Evolutionary conservation across 306 rosid genomes (phyloP), one percentile per base, ranked within the genome.

Genomic region (Quercus variabilis): DNA sequence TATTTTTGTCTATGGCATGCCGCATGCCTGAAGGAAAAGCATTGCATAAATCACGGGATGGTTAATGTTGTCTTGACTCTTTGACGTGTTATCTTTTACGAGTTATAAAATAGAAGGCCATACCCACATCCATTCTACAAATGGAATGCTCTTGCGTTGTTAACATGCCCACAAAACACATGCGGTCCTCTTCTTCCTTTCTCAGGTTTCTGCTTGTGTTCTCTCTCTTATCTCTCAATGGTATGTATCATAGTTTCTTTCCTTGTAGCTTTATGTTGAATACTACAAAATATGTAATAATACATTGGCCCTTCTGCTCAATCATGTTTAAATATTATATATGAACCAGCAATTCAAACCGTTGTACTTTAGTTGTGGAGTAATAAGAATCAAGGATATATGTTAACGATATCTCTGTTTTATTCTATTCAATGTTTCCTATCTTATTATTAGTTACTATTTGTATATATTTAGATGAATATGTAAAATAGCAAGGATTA

Each of bases 1-100:
- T 91, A 88, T 83, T 6, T 4, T 67, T 43, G 72, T 69, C 71
- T 84, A 41, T 41, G 46, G 1, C 46, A 41, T 41, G 46, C 80
- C 71, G 74, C 79, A 81, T 83, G 85, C 84, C 92, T 83, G 73
- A 78, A 87, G 85, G 86, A 85, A 87, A 89, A 83, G 96, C 77
- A 86, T 88, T 81, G 86, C 88, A 69, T 86, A 82, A 81, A 65
- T 77, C 63, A 11, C 4, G 52, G 76, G 64, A 54, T 63, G 58
- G 77, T 77, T 63, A 57, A 11, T 67, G 72, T 38, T 41, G 46
- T 41, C 46, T 38, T 7, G 46, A 38, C 46, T 0, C 46, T 8
- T 23, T 65, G 64, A 75, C 15, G 84, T 38, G 84, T 85, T 85
- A 82, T 76, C 80, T 83, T 83, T 67, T 54, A 69, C 78, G 82